Conservation (phyloP, 768 basidiomycete genomes). For the Suillus placidus region DNA sequence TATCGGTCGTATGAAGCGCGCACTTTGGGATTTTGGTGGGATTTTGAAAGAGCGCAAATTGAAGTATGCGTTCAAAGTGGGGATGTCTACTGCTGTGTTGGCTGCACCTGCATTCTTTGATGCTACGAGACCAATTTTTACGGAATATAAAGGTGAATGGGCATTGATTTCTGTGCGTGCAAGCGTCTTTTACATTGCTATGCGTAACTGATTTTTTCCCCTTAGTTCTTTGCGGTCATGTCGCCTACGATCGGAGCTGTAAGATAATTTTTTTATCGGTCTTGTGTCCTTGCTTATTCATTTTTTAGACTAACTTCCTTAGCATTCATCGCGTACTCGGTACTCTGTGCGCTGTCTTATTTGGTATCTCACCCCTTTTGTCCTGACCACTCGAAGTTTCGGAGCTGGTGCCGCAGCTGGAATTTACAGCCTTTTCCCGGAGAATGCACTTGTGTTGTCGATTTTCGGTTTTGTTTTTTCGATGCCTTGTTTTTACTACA, state of each 20-base stretch:
- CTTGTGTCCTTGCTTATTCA: slow-evolving; percentile 17
- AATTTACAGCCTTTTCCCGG: slow-evolving; percentile 75
- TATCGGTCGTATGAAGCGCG: slow-evolving; percentile 65
- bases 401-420: slow-evolving; percentile 78
- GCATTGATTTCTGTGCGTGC: slow-evolving; percentile 82
- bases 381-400: slow-evolving; percentile 46
- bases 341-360: slow-evolving; percentile 62
- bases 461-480: slow-evolving; percentile 89
- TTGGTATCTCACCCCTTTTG: background rate
- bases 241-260: slow-evolving; percentile 89
- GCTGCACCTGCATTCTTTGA: slow-evolving; percentile 90
- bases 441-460: slow-evolving; percentile 72
- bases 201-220: slow-evolving; percentile 11
- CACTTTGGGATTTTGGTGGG: slow-evolving; percentile 71
- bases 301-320: slow-evolving; percentile 77
- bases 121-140: slow-evolving; percentile 71
- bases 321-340: slow-evolving; percentile 83
- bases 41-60: slow-evolving; percentile 71
- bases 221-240: slow-evolving; percentile 85
- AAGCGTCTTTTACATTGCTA: slow-evolving; percentile 9
- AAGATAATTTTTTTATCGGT: slow-evolving; percentile 23
- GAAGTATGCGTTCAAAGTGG: slow-evolving; percentile 88
- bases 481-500: slow-evolving; percentile 91
- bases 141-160: slow-evolving; percentile 92
- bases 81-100: slow-evolving; percentile 79